Evolutionary conservation across 129 eudicot species (phyloP), one percentile per base, ranked within the genome.

Genomic region (Helianthus tuberosus): DNA sequence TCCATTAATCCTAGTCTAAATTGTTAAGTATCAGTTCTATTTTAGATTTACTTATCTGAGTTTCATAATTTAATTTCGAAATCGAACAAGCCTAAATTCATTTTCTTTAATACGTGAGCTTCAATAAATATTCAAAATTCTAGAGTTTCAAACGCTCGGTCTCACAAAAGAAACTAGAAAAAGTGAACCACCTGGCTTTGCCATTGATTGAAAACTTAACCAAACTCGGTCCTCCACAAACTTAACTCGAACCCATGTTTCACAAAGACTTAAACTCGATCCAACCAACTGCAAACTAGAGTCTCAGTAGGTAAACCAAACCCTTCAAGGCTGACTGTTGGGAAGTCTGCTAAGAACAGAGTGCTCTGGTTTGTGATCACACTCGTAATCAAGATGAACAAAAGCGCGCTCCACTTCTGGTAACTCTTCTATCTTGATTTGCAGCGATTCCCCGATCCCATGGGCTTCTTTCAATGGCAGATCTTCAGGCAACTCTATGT

Each of bases 291-390:
- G 25, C 57, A 75, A 64, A 75, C 51, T 73, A 46, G 5, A 68
- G 41, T 16, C 23, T 54, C 3, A 53, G 58, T 50, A 51, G 66
- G 65, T 46, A 78, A 15, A 64, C 71, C 53, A 78, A 15, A 64
- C 71, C 53, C 44, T 68, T 83, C 52, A 88, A 83, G 94, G 86
- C 62, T 80, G 81, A 53, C 69, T 83, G 47, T 83, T 83, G 55
- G 95, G 95, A 62, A 88, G 88, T 35, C 89, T 78, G 61, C 36
- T 39, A 17, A 85, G 84, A 72, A 88, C 87, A 63, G 90, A 80
- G 76, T 88, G 95, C 73, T 88, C 95, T 23, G 95, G 95, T 76
- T 88, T 88, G 77, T 88, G 95, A 69, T 88, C 95, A 76, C 95
- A 88, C 78, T 88, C 95, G 1, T 80, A 88, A 81, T 88, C 95